Evolutionary conservation across 768 basidiomycete species (phyloP).

Genomic region (Tulasnella sp.): DNA sequence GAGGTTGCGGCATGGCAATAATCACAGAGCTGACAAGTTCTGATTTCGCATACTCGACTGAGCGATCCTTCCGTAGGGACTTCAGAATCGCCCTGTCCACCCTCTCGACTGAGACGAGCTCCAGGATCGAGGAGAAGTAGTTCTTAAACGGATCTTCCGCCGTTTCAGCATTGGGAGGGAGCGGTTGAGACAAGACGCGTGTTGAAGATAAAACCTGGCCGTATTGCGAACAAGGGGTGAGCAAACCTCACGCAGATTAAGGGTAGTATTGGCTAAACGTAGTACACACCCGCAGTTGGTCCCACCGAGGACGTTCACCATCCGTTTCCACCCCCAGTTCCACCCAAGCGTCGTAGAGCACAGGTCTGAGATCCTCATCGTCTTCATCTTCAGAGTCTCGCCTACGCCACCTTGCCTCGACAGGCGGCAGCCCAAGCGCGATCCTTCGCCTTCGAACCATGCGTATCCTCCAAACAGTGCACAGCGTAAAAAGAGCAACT

Average conservation of each 20-base stretch:
- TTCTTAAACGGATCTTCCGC: neutral
- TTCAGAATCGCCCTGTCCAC: neutral
- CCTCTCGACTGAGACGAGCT: neutral
- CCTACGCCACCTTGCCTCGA: neutral
- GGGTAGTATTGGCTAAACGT: neutral
- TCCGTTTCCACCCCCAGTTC: neutral
- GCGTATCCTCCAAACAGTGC: neutral
- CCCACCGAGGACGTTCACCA: neutral
- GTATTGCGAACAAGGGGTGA: neutral
- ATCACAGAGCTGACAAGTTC: neutral
- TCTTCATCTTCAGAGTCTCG: neutral
- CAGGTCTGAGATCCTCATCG: neutral
- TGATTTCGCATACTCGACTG: neutral
- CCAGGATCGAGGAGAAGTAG: neutral
- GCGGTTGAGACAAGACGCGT: neutral
- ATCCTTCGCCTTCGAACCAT: neutral
- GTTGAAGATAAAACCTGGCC: neutral
- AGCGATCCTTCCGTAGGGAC: neutral
- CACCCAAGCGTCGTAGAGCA: neutral
- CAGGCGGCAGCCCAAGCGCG: neutral
- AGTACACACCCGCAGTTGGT: neutral
- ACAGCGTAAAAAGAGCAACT: neutral
- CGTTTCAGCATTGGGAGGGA: neutral
- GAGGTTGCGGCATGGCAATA: neutral
- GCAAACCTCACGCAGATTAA: neutral